A percentile compares a stretch with the other conserved stretches of the same genome.
Conservation (phyloP, 768 basidiomycete species). For the Psilocybe sp. region DNA sequence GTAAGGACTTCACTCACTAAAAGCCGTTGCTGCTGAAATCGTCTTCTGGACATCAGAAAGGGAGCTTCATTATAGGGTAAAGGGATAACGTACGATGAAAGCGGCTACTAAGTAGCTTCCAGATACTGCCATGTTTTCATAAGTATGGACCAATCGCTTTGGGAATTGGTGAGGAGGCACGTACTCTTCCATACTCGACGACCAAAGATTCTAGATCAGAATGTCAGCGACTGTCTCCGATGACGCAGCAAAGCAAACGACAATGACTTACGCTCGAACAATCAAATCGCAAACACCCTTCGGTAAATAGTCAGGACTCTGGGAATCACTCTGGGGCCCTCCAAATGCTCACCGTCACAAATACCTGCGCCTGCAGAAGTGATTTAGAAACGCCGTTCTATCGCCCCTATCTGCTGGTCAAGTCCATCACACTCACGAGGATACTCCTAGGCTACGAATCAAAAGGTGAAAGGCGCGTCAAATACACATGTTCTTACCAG, state of each 20-base stretch:
- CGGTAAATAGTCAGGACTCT: background rate
- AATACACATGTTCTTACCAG: constrained; percentile 20
- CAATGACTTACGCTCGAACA: constrained; percentile 25
- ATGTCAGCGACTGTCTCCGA: no score
- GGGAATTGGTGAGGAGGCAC: background rate
- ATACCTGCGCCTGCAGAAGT: constrained; percentile 21
- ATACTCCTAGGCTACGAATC: constrained; percentile 21
- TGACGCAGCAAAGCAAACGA: background rate
- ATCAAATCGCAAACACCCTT: constrained; percentile 28
- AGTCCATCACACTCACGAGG: constrained; percentile 13
- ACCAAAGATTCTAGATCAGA: constrained; percentile 13
- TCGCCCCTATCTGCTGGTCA: background rate
- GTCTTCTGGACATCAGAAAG: no score
- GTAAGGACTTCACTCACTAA: no score
- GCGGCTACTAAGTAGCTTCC: no score
- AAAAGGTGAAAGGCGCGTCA: background rate
- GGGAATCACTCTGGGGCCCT: background rate
- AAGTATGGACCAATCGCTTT: no score
- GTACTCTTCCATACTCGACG: constrained; percentile 15
- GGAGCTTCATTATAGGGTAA: no score
- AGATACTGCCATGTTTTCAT: no score
- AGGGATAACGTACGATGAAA: no score
- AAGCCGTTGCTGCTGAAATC: no score
- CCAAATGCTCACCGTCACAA: constrained; percentile 21
- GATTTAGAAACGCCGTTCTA: background rate